Evolutionary conservation across 768 basidiomycete genomes (phyloP), one percentile per base, ranked within the genome.

Genomic region (Psilocybe azurescens): DNA sequence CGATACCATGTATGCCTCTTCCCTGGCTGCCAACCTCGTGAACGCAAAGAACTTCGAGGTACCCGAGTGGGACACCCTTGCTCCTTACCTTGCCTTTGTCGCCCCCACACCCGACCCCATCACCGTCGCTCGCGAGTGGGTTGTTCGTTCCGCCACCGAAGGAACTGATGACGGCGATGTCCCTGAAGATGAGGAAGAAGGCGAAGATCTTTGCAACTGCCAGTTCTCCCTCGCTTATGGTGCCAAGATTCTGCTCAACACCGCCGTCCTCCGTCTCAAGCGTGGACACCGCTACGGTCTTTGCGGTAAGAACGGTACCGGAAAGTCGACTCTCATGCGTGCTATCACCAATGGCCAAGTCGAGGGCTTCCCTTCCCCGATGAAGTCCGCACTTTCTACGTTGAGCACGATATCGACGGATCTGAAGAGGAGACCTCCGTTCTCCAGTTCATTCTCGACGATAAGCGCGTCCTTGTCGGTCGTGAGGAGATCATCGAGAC

Each of bases 211-310:
- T 69, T 97, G 95, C 85, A 95, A 97, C 85, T 97, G 95, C 84
- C 94, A 97, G 75, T 98, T 98, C 88, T 97, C 96, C 58, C 87
- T 98, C 57, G 96, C 96, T 56, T 98, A 98, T 75, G 96, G 96
- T 90, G 96, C 96, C 73, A 97, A 97, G 85, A 97, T 98, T 71
- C 78, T 98, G 74, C 89, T 98, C 74, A 97, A 98, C 83, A 97
- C 95, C 46, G 96, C 96, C 61, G 90, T 84, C 65, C 93, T 98
- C 77, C 94, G 96, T 76, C 92, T 98, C 76, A 97, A 97, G 86
- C 95, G 96, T 79, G 96, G 95, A 58, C 94, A 97, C 82, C 95
- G 96, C 75, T 98, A 98, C 77, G 96, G 96, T 86, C 90, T 98
- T 36, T 97, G 95, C 76, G 96, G 96, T 77, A 93, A 95, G 83